Evolutionary conservation across 192 early-diverging fungal genomes (phyloP).

Genomic region (Coemansia sp.): DNA sequence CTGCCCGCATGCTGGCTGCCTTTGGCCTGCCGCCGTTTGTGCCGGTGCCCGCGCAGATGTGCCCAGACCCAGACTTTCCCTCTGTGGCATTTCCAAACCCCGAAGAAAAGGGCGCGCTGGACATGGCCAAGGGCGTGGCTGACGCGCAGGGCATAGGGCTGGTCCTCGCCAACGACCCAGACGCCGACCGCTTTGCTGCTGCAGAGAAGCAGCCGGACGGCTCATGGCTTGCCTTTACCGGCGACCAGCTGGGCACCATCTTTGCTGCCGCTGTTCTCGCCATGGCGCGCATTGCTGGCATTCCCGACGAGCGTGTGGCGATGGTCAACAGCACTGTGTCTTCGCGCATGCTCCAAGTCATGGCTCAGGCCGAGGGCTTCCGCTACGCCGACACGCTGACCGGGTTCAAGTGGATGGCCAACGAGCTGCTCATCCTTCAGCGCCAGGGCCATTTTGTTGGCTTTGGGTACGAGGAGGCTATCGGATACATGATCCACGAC

Average conservation of each 20-base stretch:
- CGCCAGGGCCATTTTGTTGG: conserved; percentile 62
- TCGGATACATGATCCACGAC: conserved; percentile 79
- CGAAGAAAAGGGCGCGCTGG: conserved; percentile 86
- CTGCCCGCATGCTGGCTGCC: conserved; percentile 60
- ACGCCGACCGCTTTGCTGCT: conserved; percentile 89
- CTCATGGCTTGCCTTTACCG: conserved; percentile 78
- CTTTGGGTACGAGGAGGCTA: conserved; percentile 94
- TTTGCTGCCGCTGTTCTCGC: conserved; percentile 66
- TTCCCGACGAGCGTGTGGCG: conserved; percentile 58
- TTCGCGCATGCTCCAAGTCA: conserved; percentile 73
- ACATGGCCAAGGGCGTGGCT: conserved; percentile 68
- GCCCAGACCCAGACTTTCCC: conserved; percentile 87
- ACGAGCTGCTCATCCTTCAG: conserved; percentile 68
- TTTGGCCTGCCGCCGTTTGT: conserved; percentile 71
- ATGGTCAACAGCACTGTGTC: conserved; percentile 87
- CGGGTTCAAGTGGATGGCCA: conserved; percentile 96
- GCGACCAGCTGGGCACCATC: conserved; percentile 87
- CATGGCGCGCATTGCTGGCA: conserved; percentile 51
- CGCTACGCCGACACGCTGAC: conserved; percentile 88
- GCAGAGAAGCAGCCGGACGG: conserved; percentile 72
- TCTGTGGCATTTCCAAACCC: conserved; percentile 85
- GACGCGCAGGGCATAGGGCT: conserved; percentile 54
- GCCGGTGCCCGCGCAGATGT: conserved; percentile 62
- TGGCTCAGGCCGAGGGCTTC: conserved; percentile 74
- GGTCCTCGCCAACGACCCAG: conserved; percentile 92